Conservation (phyloP, 495 filamentous ascomycete species). For the Aspergillus sclerotiicarbonarius region DNA sequence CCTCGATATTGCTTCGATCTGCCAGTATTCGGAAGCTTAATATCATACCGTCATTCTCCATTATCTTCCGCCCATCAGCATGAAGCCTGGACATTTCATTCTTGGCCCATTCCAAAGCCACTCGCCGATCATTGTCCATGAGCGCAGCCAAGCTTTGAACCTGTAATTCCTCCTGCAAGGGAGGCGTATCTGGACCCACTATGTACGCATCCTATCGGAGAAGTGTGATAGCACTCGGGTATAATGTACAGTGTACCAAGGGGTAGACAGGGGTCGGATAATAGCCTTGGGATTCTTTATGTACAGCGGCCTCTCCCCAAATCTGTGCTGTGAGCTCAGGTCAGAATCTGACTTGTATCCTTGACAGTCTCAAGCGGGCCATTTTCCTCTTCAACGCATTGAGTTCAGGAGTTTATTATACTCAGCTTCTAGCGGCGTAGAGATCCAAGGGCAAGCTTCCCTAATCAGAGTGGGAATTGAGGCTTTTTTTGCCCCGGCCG, state of each 20-base stretch:
- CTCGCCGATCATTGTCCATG: not conserved
- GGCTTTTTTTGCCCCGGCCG: not conserved
- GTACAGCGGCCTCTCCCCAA: not conserved
- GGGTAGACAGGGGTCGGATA: not conserved
- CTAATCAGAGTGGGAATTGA: not conserved
- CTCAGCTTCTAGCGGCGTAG: not conserved
- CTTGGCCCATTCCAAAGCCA: not conserved
- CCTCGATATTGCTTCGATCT: not conserved
- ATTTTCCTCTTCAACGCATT: not conserved
- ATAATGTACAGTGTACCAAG: not conserved
- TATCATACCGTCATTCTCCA: not conserved
- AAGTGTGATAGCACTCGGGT: not conserved
- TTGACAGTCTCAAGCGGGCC: not conserved
- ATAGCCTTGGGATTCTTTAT: not conserved
- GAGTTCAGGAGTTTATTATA: not conserved
- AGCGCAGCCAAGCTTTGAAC: conserved; percentile 3
- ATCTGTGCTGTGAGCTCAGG: not conserved
- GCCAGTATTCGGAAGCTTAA: not conserved
- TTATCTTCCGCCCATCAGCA: not conserved
- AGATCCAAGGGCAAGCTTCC: not conserved
- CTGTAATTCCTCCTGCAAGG: conserved; percentile 3
- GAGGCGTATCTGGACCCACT: not conserved
- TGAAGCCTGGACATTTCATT: not conserved
- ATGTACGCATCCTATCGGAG: not conserved
- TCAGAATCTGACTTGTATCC: not conserved